Conservation (phyloP, 139 green algal species). For the Nannochloris sp. region DNA sequence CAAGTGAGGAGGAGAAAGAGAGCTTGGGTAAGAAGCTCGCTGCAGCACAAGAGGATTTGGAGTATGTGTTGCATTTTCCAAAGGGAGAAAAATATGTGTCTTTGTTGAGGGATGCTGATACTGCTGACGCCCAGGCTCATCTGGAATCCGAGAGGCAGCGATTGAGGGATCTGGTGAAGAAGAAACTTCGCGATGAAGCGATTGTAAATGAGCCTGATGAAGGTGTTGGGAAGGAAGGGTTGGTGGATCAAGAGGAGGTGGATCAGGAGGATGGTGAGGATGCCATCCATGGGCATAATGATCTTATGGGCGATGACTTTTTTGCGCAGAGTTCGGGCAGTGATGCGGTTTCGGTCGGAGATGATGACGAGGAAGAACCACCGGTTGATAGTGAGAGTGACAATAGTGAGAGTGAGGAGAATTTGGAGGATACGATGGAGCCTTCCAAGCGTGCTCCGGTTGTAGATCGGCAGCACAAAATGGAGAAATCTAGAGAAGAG, state of each 20-base stretch:
- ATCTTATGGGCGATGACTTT: background rate
- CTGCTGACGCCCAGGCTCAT: slow-evolving; percentile 36
- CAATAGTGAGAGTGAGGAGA: background rate
- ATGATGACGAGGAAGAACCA: too few relatives aligned
- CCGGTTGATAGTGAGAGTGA: background rate
- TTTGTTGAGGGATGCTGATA: slow-evolving; percentile 46
- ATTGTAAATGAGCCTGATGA: slow-evolving; percentile 68
- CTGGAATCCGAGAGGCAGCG: slow-evolving; percentile 45
- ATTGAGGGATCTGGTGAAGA: slow-evolving; percentile 36
- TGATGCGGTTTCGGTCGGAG: too few relatives aligned
- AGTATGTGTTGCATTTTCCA: slow-evolving; percentile 81
- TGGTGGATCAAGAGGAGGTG: slow-evolving; percentile 1
- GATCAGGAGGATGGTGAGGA: background rate
- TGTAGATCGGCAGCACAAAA: background rate
- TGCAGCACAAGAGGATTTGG: slow-evolving; percentile 45
- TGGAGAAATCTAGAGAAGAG: background rate
- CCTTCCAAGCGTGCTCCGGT: too few relatives aligned
- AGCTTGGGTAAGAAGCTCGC: slow-evolving; percentile 11
- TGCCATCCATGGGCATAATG: slow-evolving; percentile 6
- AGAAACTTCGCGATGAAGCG: slow-evolving; percentile 38
- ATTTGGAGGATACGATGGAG: background rate
- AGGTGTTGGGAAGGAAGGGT: slow-evolving; percentile 18
- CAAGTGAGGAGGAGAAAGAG: slow-evolving; percentile 2
- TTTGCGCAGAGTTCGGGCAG: too few relatives aligned
- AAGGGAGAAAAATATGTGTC: slow-evolving; percentile 78